Conservation (phyloP, 1,284 basidiomycete species). For the Ustilago sp. region DNA sequence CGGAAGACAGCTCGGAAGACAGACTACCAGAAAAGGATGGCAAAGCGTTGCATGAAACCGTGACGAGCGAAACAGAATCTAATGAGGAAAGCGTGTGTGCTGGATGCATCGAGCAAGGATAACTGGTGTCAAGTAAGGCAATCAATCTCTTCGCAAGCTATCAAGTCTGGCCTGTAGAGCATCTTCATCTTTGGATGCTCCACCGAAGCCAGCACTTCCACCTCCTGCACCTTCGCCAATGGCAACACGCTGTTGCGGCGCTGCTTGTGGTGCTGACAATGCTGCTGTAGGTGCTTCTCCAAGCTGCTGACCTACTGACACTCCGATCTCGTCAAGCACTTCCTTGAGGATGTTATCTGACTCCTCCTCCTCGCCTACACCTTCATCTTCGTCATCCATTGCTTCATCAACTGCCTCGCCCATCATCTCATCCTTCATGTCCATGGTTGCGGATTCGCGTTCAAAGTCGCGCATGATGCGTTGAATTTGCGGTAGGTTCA, state of each 20-base stretch:
- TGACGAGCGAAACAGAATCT: constrained; percentile 11
- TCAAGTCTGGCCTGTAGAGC: constrained; percentile 67
- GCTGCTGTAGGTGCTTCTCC: constrained; percentile 59
- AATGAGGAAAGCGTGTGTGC: background rate
- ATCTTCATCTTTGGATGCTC: constrained; percentile 60
- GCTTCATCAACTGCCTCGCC: constrained; percentile 97
- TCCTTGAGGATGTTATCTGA: constrained; percentile 95
- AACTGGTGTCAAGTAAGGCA: background rate
- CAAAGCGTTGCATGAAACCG: constrained; percentile 7
- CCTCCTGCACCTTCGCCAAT: constrained; percentile 61
- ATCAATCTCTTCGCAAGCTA: constrained; percentile 60
- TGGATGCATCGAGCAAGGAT: background rate
- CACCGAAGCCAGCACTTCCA: constrained; percentile 27
- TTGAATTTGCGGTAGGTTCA: constrained; percentile 94
- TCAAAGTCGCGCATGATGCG: constrained; percentile 98
- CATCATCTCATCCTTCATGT: constrained; percentile 99
- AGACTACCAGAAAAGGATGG: too few species aligned
- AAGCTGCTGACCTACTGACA: constrained; percentile 82
- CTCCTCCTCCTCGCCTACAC: constrained; percentile 83
- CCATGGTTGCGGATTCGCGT: constrained; percentile 96
- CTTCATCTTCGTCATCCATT: constrained; percentile 89
- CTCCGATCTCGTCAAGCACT: constrained; percentile 97
- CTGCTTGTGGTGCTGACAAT: constrained; percentile 52
- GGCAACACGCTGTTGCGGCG: constrained; percentile 56
- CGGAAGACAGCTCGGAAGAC: too few species aligned